Evolutionary conservation across 306 rosid genomes (phyloP).

Genomic region (Echinosophora koreensis): DNA sequence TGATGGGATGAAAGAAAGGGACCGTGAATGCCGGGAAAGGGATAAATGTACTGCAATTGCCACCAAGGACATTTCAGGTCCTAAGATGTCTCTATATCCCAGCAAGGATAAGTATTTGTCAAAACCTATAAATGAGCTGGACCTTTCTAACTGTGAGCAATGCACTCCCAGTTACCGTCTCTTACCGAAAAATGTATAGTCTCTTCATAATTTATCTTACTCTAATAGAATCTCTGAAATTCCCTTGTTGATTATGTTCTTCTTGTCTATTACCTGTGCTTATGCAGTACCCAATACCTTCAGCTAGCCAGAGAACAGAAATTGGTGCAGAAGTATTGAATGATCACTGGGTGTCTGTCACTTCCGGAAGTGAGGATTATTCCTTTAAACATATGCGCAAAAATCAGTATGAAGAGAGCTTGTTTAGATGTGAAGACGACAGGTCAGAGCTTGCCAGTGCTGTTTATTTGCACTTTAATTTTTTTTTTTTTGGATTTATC

Average conservation of each 20-base stretch:
- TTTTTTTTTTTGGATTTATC: conserved; percentile 11
- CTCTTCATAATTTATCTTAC: conserved; percentile 31
- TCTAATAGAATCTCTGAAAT: conserved; percentile 27
- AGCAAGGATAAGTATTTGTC: conserved; percentile 91
- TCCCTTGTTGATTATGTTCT: conserved; percentile 36
- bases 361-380: conserved; percentile 99
- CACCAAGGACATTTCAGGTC: conserved; percentile 68
- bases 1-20: conserved; percentile 70
- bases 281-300: conserved; percentile 89
- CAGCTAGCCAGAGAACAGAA: conserved; percentile 86
- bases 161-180: conserved; percentile 98
- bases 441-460: conserved; percentile 64
- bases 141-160: conserved; percentile 93
- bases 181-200: conserved; percentile 85
- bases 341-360: conserved; percentile 98
- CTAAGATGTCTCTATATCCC: conserved; percentile 73
- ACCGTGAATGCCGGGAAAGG: conserved; percentile 70
- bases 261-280: conserved; percentile 35
- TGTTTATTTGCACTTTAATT: conserved; percentile 31
- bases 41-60: conserved; percentile 56
- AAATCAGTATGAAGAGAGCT: conserved; percentile 98
- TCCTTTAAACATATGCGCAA: conserved; percentile 99
- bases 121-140: conserved; percentile 97
- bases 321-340: conserved; percentile 88
- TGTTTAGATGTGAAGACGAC: conserved; percentile 99